A percentile compares a stretch with the other conserved stretches of the same genome.
Conservation (phyloP, 495 filamentous ascomycete genomes). For the Hypoxylon fuscum region DNA sequence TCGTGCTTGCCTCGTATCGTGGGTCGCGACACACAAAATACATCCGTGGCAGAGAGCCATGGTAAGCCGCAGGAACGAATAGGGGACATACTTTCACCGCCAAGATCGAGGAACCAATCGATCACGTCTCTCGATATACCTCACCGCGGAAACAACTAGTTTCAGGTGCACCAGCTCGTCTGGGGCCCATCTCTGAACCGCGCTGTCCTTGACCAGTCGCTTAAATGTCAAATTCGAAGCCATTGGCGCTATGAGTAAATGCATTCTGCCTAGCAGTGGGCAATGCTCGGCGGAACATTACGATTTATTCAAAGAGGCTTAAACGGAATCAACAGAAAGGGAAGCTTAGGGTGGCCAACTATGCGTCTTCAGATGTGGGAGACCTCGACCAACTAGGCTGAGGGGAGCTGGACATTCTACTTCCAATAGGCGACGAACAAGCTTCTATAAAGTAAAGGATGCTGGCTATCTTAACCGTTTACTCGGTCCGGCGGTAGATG, state of each 20-base stretch:
- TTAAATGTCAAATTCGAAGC: background rate
- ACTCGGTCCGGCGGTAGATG: too few species aligned
- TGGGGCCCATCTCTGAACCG: background rate
- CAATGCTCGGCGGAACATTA: background rate
- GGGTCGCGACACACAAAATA: too few species aligned
- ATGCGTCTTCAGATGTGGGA: too few species aligned
- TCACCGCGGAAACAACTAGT: background rate
- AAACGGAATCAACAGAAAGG: background rate
- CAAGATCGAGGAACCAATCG: background rate
- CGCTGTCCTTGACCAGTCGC: background rate
- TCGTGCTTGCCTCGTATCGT: too few species aligned
- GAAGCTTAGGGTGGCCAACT: background rate
- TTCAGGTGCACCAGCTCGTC: background rate
- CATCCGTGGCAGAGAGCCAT: too few species aligned
- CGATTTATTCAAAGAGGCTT: slow-evolving; percentile 2
- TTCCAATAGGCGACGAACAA: too few species aligned
- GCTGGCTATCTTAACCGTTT: too few species aligned
- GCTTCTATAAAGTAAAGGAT: too few species aligned
- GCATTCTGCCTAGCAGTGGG: background rate
- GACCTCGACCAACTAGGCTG: too few species aligned
- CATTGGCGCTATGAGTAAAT: background rate
- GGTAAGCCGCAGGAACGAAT: too few species aligned
- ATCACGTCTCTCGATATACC: background rate
- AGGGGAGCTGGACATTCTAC: too few species aligned
- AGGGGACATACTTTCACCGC: too few species aligned